Evolutionary conservation across 164 flowering plant genomes (phyloP), one percentile per base, ranked within the genome.

Genomic region (Stephania yunnanensis): DNA sequence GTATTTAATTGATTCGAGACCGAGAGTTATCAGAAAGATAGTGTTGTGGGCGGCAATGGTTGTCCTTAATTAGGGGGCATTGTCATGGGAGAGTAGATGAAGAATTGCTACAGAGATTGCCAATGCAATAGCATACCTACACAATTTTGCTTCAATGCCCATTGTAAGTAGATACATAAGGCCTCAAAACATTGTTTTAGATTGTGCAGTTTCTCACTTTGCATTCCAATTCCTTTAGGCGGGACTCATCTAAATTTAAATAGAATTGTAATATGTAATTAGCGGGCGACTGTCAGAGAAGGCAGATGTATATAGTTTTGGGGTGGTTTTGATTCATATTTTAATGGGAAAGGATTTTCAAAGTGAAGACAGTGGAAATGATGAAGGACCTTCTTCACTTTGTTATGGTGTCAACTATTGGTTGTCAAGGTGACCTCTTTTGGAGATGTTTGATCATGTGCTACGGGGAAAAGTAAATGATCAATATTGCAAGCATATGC

Each of bases 1-100:
- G n/a, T n/a, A n/a, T n/a, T n/a, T n/a, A n/a, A 25, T 25, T 78
- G 80, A 44, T 45, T 78, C 29, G 73, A 78, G 66, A 78, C 77
- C 6, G 6, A 64, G 8, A 29, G 25, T 13, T 25, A 20, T 13
- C 22, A 12, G 31, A 45, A 73, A 48, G 9, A 42, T 10, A 4
- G 6, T 71, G 53, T 8, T 13, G 10, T 7, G 29, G 2, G 9
- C 1, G 42, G 42, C 2, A 36, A 36, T 36, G 42, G 42, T 36
- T 4, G 1, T 36, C 42, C 42, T 36, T 36, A 25, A 25, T 25
- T 25, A 4, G 42, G 4, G 5, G 11, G 72, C 31, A 22, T 15
- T 77, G n/a, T 44, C 79, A 55, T 77, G 79, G 79, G 46, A 53
- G 48, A 68, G 12, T n/a, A 45, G 75, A 6, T 12, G 73, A 42